Evolutionary conservation across 106 monocot species (phyloP).

Genomic region (Allium sativum): DNA sequence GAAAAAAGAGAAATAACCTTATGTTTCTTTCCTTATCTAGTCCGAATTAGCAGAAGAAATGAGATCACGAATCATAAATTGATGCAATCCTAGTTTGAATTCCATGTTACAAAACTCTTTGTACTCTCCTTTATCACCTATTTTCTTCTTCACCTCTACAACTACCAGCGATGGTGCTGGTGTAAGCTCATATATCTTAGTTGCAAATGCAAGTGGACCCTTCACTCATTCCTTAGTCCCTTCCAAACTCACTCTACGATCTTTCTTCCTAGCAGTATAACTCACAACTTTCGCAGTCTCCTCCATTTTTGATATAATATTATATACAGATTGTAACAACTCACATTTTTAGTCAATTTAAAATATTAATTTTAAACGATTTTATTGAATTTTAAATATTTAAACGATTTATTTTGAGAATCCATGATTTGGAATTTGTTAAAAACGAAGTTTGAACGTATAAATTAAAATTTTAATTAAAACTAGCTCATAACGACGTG

Average conservation of each 20-base stretch:
- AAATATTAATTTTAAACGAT: too few species aligned
- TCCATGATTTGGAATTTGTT: too few species aligned
- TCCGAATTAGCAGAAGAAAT: constrained; percentile 25
- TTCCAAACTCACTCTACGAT: constrained; percentile 51
- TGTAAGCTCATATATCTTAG: constrained; percentile 58
- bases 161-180: constrained; percentile 42
- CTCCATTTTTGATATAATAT: constrained; percentile 54
- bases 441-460: too few species aligned
- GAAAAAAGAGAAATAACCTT: background rate
- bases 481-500: too few species aligned
- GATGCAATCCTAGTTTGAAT: constrained; percentile 62
- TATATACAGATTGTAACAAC: constrained; percentile 34
- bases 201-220: constrained; percentile 48
- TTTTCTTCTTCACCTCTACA: constrained; percentile 75
- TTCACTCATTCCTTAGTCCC: constrained; percentile 59
- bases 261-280: constrained; percentile 51
- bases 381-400: too few species aligned
- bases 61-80: constrained; percentile 27
- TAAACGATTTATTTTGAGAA: too few species aligned
- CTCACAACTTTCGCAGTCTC: constrained; percentile 54
- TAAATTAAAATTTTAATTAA: too few species aligned
- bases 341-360: too few species aligned
- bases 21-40: constrained; percentile 4
- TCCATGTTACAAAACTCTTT: constrained; percentile 74
- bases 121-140: constrained; percentile 64